These are phyloP conservation scores for Galeopsis tetrahit DNA, from an alignment of 257 asterid species.

Conservation along the genomic window DNA sequence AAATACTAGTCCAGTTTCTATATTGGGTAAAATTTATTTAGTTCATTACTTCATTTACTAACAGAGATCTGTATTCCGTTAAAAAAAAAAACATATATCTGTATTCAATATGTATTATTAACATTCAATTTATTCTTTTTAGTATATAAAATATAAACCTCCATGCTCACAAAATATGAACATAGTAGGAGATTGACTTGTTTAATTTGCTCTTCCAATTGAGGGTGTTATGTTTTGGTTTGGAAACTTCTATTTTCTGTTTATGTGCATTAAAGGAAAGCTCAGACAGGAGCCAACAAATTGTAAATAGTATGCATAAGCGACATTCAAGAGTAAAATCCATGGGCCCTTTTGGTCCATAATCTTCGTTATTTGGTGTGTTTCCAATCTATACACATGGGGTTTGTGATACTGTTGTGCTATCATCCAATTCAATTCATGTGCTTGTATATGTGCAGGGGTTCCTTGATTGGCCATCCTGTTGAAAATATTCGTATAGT, in stretches of 20 bases:
- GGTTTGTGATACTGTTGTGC: background rate
- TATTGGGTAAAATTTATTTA: background rate
- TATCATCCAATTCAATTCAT: slow-evolving; percentile 7
- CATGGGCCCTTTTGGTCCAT: background rate
- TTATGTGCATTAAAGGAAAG: background rate
- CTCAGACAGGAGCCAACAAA: background rate
- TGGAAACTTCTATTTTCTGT: slow-evolving; percentile 1
- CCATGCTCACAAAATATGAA: background rate
- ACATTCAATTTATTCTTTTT: background rate
- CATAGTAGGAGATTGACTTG: background rate
- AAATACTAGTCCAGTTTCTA: background rate
- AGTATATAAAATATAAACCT: background rate
- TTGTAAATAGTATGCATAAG: background rate
- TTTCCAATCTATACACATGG: background rate
- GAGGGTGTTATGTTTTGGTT: slow-evolving; percentile 5
- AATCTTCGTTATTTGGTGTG: background rate
- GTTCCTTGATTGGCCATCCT: slow-evolving; percentile 97
- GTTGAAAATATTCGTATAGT: slow-evolving; percentile 88
- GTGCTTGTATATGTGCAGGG: slow-evolving; percentile 59
- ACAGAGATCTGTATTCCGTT: too few species aligned
- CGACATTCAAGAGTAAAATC: background rate
- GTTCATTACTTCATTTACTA: background rate
- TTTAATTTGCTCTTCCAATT: background rate
- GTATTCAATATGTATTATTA: background rate
- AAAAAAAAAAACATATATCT: background rate